Base-by-base conservation (phyloP, 1,139 yeast genomes). In the Nakaseomyces nivariensis region DNA sequence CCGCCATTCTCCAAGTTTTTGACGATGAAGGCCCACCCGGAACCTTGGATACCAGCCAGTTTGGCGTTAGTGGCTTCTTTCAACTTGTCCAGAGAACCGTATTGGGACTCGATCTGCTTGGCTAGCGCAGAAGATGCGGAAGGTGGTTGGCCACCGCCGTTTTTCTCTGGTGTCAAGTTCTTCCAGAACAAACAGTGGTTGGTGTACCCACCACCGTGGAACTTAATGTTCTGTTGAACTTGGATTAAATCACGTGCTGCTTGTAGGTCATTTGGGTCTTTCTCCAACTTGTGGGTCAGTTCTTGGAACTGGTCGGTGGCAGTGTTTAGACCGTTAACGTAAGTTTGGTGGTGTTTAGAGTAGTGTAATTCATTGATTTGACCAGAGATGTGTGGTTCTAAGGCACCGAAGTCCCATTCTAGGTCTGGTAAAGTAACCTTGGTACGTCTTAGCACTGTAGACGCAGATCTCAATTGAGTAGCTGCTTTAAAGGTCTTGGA, bases 11-110 rank as follows among this genome's bases (percentile, higher is more conserved):
- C 85, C 69, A 80, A 76, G 76, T 89, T 86, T 79, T 86, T 87
- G 61, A 85, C 96, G 58, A 90, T 75, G 76, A 94, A 90, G 36
- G 95, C 96, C 97, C 97, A 90, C 41, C 97, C 97, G 24, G 97
- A 87, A 62, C 97, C 97, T 72, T 90, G 97, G 62, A 90, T 78
- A 50, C 95, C 94, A 36, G 96, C 96, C 64, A 90, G 77, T 68
- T 85, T 84, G 51, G 80, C 70, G 68, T 89, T 90, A 62, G 94
- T 81, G 56, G 78, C 64, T 46, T 72, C 64, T 59, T 82, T 81
- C 71, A 90, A 75, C 56, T 78, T 78, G 59, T 89, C 96, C 55
- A 87, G 72, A 11, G 85, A 77, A 37, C 97, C 96, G 66, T 75
- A 89, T 69, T 86, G 83, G 47, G 72, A 72, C 46, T 67, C 63